Evolutionary conservation across 2,329 filamentous ascomycete species (phyloP).

Genomic region (Rhynchosporium secalis): DNA sequence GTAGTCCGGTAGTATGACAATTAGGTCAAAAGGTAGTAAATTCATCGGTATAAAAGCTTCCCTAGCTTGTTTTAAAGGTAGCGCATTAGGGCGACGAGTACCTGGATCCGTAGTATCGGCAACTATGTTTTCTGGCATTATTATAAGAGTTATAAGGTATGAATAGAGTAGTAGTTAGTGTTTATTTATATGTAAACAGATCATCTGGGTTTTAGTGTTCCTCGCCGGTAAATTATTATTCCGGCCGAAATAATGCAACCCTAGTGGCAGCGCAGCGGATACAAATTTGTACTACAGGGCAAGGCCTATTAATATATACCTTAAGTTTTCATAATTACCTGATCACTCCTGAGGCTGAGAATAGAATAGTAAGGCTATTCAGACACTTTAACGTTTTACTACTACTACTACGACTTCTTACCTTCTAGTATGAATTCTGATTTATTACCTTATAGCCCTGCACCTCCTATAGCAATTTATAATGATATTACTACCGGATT

Average conservation of each 20-base stretch:
- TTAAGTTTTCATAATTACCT: too few species aligned
- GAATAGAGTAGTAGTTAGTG: not conserved
- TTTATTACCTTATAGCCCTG: too few species aligned
- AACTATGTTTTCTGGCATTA: not conserved
- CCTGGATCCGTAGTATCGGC: not conserved
- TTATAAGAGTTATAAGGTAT: not conserved
- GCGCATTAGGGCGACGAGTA: not conserved
- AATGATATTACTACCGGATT: too few species aligned
- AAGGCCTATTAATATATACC: too few species aligned
- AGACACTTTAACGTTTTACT: too few species aligned
- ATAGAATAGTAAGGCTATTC: too few species aligned
- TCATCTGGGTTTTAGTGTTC: slow-evolving; percentile 5
- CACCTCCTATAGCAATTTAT: too few species aligned
- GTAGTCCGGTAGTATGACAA: not conserved
- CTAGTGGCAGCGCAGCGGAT: too few species aligned
- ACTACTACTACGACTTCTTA: too few species aligned
- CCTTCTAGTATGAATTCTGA: too few species aligned
- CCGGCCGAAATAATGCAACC: not conserved
- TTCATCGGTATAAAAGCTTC: not conserved
- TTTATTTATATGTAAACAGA: slow-evolving; percentile 12
- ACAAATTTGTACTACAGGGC: too few species aligned
- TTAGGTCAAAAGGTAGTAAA: not conserved
- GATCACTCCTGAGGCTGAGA: too few species aligned
- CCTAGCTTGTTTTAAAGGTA: not conserved
- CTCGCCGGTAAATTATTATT: not conserved